Evolutionary conservation across 2,329 filamentous ascomycete species (phyloP).

Genomic region (Hymenoscyphus linearis): DNA sequence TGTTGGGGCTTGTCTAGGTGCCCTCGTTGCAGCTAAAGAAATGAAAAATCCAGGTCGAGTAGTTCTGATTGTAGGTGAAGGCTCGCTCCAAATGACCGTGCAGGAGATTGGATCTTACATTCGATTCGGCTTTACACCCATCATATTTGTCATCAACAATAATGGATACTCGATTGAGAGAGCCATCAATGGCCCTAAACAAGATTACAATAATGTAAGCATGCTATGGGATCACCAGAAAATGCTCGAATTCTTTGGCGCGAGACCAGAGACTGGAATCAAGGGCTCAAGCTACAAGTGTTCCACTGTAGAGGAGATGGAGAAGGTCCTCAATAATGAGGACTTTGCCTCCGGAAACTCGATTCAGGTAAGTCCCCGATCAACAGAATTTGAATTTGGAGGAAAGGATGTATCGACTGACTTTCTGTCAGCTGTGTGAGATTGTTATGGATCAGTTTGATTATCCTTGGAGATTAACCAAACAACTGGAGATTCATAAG

Average conservation of each 20-base stretch:
- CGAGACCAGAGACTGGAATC: constrained; percentile 35
- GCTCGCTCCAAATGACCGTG: constrained; percentile 60
- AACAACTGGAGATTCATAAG: constrained; percentile 4
- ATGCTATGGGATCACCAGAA: constrained; percentile 46
- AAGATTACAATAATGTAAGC: constrained; percentile 51
- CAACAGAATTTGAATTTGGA: neutral
- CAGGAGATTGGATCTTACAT: constrained; percentile 64
- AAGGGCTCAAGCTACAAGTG: constrained; percentile 32
- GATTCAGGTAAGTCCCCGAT: constrained; percentile 17
- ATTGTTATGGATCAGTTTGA: constrained; percentile 16
- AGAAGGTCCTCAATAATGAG: constrained; percentile 34
- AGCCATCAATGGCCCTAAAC: constrained; percentile 48
- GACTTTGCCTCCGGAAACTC: constrained; percentile 24
- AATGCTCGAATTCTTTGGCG: constrained; percentile 45
- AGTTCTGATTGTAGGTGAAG: constrained; percentile 56
- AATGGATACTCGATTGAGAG: constrained; percentile 55
- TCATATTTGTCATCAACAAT: constrained; percentile 52
- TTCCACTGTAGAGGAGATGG: constrained; percentile 42
- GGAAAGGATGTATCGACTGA: neutral
- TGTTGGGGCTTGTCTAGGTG: constrained; percentile 51
- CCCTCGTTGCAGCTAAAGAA: constrained; percentile 49
- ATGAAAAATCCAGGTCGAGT: constrained; percentile 38
- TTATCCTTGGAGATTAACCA: constrained; percentile 15
- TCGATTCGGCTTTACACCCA: constrained; percentile 43
- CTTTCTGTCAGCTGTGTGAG: constrained; percentile 9